Evolutionary conservation across 192 early-diverging fungal species (phyloP).

Genomic region (Jimgerdemannia flammicorona): DNA sequence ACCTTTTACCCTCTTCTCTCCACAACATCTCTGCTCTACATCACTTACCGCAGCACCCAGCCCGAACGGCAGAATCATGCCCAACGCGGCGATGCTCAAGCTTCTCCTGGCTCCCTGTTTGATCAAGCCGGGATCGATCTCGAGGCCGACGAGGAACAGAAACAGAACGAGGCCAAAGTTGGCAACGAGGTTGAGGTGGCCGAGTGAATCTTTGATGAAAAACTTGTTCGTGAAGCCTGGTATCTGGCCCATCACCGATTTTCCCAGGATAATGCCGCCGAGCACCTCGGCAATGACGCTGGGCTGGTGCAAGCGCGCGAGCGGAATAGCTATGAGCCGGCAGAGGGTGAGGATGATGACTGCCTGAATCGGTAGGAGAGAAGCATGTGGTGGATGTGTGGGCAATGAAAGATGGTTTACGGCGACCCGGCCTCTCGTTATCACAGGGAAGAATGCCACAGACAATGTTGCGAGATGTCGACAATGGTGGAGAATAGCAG

Average conservation of each 20-base stretch:
- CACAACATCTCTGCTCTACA: neutral
- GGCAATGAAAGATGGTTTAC: neutral
- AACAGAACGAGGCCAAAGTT: constrained; percentile 88
- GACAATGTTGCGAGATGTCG: neutral
- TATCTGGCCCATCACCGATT: constrained; percentile 76
- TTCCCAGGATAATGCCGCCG: constrained; percentile 87
- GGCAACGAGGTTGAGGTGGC: constrained; percentile 72
- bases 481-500: neutral
- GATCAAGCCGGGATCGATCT: constrained; percentile 69
- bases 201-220: constrained; percentile 69
- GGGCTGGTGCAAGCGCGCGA: constrained; percentile 72
- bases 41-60: constrained; percentile 61
- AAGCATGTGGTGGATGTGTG: neutral
- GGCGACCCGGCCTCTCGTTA: neutral
- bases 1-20: neutral
- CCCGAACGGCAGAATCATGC: constrained; percentile 81
- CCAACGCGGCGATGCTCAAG: constrained; percentile 67
- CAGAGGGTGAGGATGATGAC: constrained; percentile 70
- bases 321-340: constrained; percentile 58
- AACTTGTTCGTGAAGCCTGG: constrained; percentile 61
- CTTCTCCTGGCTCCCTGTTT: constrained; percentile 48
- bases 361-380: constrained; percentile 19
- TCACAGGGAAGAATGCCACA: neutral
- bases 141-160: constrained; percentile 84
- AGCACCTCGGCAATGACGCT: constrained; percentile 90